Percentiles rank a stretch among this genome's conserved stretches.
Evolutionary conservation across 139 green algal species (phyloP).

Genomic region (Coelastrella sp.): DNA sequence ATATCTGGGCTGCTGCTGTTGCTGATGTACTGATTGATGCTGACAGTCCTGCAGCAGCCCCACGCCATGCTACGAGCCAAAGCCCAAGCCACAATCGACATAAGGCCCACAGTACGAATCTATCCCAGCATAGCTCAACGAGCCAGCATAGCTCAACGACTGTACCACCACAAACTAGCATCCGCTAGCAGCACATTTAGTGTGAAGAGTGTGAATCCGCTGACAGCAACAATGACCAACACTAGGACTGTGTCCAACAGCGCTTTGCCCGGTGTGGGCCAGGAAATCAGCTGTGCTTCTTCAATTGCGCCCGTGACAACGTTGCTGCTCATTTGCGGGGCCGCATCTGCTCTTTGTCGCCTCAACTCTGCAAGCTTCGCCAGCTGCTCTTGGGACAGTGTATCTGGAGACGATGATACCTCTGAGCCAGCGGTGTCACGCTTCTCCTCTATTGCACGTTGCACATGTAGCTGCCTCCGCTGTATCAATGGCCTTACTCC

Average conservation of each 20-base stretch:
- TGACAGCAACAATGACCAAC: slow-evolving; percentile 59
- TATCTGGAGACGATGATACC: slow-evolving; percentile 28
- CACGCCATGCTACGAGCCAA: too few relatives aligned
- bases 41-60: too few relatives aligned
- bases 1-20: too few relatives aligned
- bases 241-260: slow-evolving; percentile 65
- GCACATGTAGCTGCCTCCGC: too few relatives aligned
- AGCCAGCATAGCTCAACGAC: slow-evolving; percentile 19
- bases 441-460: slow-evolving; percentile 48
- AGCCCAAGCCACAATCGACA: too few relatives aligned
- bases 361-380: slow-evolving; percentile 42
- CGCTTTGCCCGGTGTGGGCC: slow-evolving; percentile 62
- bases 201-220: slow-evolving; percentile 56
- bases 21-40: too few relatives aligned
- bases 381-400: slow-evolving; percentile 40
- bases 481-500: not conserved
- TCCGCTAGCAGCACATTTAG: slow-evolving; percentile 66
- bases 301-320: slow-evolving; percentile 56
- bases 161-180: slow-evolving; percentile 59
- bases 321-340: slow-evolving; percentile 45
- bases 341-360: slow-evolving; percentile 33
- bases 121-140: too few relatives aligned
- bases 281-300: slow-evolving; percentile 66
- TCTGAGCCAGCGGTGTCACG: slow-evolving; percentile 28
- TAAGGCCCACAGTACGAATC: too few relatives aligned